Conservation (phyloP, 1,284 basidiomycete species). For the Hemileia vastatrix region DNA sequence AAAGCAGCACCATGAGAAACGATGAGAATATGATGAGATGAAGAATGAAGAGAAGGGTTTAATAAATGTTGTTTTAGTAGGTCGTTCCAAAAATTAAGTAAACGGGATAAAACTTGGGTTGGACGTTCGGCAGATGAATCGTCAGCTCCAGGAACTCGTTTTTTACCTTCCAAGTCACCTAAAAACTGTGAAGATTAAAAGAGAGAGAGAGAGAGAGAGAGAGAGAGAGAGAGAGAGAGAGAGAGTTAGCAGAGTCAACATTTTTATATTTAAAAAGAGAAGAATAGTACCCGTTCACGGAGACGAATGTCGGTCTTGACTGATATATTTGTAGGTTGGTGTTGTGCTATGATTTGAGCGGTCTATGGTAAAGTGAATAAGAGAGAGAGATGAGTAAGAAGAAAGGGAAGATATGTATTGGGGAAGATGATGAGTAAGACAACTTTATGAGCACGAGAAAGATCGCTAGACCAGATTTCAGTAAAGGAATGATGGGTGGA, state of each 20-base stretch:
- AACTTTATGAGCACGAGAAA: slow-evolving; percentile 13
- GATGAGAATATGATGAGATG: slow-evolving; percentile 2
- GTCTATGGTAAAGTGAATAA: slow-evolving; percentile 1
- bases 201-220: too few relatives aligned
- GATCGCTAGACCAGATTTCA: slow-evolving; percentile 17
- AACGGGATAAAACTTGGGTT: background rate
- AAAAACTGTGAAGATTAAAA: background rate
- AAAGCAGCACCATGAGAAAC: slow-evolving; percentile 19
- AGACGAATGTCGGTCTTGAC: slow-evolving; percentile 6
- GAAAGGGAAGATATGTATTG: background rate
- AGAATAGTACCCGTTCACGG: slow-evolving; percentile 19
- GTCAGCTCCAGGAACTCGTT: background rate
- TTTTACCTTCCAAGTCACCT: slow-evolving; percentile 18
- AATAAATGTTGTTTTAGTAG: background rate
- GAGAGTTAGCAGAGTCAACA: too few relatives aligned
- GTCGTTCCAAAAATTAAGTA: slow-evolving; percentile 16
- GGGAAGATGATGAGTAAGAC: background rate
- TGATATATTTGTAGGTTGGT: background rate
- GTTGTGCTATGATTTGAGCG: slow-evolving; percentile 7
- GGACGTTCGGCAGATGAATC: slow-evolving; percentile 9
- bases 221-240: too few relatives aligned
- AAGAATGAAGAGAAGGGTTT: background rate
- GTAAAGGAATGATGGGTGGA: background rate
- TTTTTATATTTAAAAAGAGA: too few relatives aligned
- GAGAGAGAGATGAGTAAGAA: background rate